These are phyloP conservation scores for Allium cepa DNA, from an alignment of 106 monocot genomes.

Conservation along the genomic window DNA sequence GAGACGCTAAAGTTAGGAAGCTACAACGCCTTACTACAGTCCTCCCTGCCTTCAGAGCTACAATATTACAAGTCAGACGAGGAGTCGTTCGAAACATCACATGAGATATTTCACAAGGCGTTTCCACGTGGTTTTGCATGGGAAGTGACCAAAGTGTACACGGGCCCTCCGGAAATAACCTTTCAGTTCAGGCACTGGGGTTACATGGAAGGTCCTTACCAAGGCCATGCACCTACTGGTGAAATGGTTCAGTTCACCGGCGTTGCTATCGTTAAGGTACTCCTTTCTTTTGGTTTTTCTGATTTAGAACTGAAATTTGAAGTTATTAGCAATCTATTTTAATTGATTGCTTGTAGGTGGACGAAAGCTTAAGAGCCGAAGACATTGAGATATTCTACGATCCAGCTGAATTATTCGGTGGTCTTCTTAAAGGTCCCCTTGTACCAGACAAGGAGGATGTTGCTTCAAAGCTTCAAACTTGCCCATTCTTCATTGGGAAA, in stretches of 20 bases:
- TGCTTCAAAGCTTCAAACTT: background rate
- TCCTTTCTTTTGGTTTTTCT: too few species aligned
- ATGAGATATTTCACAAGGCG: slow-evolving; percentile 40
- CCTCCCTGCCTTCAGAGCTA: slow-evolving; percentile 40
- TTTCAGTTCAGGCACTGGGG: slow-evolving; percentile 92
- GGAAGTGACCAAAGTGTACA: slow-evolving; percentile 60
- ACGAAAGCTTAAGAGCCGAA: slow-evolving; percentile 22
- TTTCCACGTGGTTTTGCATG: slow-evolving; percentile 76
- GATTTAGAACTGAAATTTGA: too few species aligned
- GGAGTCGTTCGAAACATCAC: slow-evolving; percentile 72
- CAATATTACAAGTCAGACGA: slow-evolving; percentile 25
- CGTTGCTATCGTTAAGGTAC: slow-evolving; percentile 59
- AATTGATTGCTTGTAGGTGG: slow-evolving; percentile 15
- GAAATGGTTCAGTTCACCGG: slow-evolving; percentile 58
- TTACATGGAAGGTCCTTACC: slow-evolving; percentile 55
- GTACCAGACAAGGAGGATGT: background rate
- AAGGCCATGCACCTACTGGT: slow-evolving; percentile 57
- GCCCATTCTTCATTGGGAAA: slow-evolving; percentile 3
- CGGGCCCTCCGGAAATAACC: slow-evolving; percentile 46
- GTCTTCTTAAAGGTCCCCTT: slow-evolving; percentile 27
- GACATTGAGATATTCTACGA: slow-evolving; percentile 51
- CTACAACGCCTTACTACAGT: slow-evolving; percentile 68
- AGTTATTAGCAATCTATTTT: background rate
- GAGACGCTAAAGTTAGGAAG: slow-evolving; percentile 61
- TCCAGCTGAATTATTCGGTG: slow-evolving; percentile 40